These are phyloP conservation scores for Tetrahymena malaccensis DNA, from an alignment of 73 alveolate species.

Conservation along the genomic window DNA sequence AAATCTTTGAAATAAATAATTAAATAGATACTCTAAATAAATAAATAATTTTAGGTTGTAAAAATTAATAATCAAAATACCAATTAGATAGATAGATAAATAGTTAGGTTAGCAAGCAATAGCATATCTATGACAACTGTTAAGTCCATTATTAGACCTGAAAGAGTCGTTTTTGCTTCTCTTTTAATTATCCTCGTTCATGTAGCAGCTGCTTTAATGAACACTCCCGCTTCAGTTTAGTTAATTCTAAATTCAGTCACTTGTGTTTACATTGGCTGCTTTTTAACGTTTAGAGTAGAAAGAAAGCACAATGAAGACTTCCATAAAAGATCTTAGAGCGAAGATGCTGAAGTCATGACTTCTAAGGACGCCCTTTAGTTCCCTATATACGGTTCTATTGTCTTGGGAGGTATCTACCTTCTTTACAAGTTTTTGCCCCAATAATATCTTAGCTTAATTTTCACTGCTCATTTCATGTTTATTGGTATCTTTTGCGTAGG, in stretches of 20 bases:
- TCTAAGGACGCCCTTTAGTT: constrained; percentile 80
- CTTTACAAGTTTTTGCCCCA: constrained; percentile 69
- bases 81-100: too few relatives aligned
- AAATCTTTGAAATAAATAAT: too few relatives aligned
- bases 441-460: constrained; percentile 57
- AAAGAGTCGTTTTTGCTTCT: constrained; percentile 10
- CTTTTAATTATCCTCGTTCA: background rate
- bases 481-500: constrained; percentile 51
- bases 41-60: background rate
- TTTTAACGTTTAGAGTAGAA: constrained; percentile 17
- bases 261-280: constrained; percentile 30
- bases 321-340: background rate
- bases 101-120: background rate
- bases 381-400: constrained; percentile 82
- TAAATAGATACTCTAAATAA: background rate
- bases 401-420: constrained; percentile 70
- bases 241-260: constrained; percentile 24
- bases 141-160: background rate
- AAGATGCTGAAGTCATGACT: constrained; percentile 67
- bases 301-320: background rate
- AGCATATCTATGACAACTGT: background rate
- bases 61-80: too few relatives aligned
- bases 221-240: constrained; percentile 13
- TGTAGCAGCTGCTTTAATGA: background rate
- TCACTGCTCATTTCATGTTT: constrained; percentile 66